Evolutionary conservation across 768 basidiomycete species (phyloP).

Genomic region (Tubosaeta sp.): DNA sequence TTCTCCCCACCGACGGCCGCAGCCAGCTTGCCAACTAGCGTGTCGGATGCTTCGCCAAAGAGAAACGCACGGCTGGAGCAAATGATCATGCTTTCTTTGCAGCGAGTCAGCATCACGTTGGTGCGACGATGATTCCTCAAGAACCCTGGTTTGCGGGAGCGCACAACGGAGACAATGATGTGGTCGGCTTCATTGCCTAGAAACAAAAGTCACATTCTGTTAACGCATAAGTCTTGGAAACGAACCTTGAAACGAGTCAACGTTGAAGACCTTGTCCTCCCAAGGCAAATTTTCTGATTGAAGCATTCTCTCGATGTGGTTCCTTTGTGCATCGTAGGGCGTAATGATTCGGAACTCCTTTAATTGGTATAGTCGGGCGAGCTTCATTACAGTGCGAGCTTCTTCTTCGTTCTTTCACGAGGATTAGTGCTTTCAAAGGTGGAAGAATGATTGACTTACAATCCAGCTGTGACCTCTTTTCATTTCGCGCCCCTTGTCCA

Average conservation of each 20-base stretch:
- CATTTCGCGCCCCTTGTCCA: conserved; percentile 30
- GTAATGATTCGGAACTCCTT: conserved; percentile 63
- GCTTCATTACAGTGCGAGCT: conserved; percentile 44
- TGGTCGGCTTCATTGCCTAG: conserved; percentile 78
- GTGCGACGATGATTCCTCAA: conserved; percentile 57
- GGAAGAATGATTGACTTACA: conserved; percentile 15
- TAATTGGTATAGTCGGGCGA: conserved; percentile 50
- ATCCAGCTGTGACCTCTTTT: conserved; percentile 32
- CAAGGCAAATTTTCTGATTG: conserved; percentile 43
- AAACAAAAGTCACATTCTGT: conserved; percentile 9
- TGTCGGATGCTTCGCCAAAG: conserved; percentile 10
- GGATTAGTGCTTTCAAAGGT: neutral
- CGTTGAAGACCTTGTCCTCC: conserved; percentile 68
- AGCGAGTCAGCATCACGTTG: conserved; percentile 84
- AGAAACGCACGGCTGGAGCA: conserved; percentile 43
- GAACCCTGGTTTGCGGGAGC: conserved; percentile 59
- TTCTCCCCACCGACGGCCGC: neutral
- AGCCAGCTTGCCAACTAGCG: conserved; percentile 26
- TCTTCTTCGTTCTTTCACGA: conserved; percentile 57
- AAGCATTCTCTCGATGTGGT: conserved; percentile 51
- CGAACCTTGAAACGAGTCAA: conserved; percentile 78
- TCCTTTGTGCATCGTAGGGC: conserved; percentile 73
- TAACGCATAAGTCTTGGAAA: conserved; percentile 1
- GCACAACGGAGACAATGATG: conserved; percentile 67
- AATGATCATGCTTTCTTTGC: conserved; percentile 71